phyloP scores from a whole-genome alignment of 2,329 filamentous ascomycete species.

The Cytospora chrysosperma region DNA sequence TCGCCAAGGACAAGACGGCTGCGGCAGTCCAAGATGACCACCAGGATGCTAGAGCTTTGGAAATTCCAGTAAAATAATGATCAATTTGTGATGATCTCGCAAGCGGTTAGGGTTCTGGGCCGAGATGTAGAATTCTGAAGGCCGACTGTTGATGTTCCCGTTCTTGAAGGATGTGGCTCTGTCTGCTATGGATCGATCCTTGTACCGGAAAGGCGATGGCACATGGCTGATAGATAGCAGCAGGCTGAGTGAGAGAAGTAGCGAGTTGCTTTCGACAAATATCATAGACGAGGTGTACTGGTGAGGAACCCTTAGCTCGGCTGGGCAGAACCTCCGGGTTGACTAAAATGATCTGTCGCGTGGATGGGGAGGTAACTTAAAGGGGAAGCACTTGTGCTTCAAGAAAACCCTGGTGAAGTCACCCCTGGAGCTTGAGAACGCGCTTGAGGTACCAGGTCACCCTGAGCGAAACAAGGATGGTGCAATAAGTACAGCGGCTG shows the following conservation, averaged over 20 bases:
- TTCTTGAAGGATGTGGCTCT: not conserved
- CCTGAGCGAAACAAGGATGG: constrained; percentile 13
- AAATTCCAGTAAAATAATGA: not conserved
- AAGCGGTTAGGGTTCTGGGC: not conserved
- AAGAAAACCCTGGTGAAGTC: constrained; percentile 10
- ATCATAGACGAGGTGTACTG: constrained; percentile 1
- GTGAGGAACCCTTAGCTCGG: not conserved
- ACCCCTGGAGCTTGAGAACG: constrained; percentile 15
- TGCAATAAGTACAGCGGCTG: constrained; percentile 18
- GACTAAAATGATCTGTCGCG: constrained; percentile 12
- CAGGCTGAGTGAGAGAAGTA: constrained; percentile 1
- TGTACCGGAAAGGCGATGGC: constrained; percentile 8
- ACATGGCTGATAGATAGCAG: constrained; percentile 8
- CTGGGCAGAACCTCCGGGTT: constrained; percentile 8
- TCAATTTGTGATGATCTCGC: not conserved
- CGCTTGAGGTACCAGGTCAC: constrained; percentile 10
- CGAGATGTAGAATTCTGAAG: not conserved
- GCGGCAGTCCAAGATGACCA: not conserved
- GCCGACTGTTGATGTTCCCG: not conserved
- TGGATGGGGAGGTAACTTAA: constrained; percentile 11
- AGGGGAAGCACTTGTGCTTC: constrained; percentile 17
- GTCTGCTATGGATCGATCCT: not conserved
- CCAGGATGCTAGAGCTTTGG: not conserved
- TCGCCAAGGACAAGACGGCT: not conserved
- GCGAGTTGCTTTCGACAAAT: constrained; percentile 1